Evolutionary conservation across 495 filamentous ascomycete species (phyloP), one percentile per base, ranked within the genome.

Genomic region (Aspergillus sclerotioniger): DNA sequence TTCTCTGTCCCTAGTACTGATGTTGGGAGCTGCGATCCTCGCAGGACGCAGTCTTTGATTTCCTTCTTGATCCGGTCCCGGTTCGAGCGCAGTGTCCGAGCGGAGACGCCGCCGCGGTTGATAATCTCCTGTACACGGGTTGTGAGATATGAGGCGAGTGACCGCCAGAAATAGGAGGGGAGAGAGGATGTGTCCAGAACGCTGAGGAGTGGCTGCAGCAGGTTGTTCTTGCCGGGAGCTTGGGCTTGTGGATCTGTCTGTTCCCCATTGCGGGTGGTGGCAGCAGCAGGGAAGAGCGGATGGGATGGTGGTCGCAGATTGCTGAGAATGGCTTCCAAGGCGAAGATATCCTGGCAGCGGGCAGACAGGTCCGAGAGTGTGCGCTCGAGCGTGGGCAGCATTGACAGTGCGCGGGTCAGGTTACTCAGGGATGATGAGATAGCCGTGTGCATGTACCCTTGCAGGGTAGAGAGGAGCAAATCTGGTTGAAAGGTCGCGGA

Each of bases 151-250:
- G 88, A 85, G 0, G 94, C 94, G 58, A 98, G 80, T 15, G 85
- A 86, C 25, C 94, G 80, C 89, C 93, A 98, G 76, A 95, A 98
- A 63, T 91, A 92, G 0, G 90, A 94, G 6, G 90, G 84, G 19
- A 99, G 76, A 0, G 90, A 92, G 0, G 88, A 82, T 0, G 92
- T 96, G 68, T 99, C 94, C 16, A 99, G 81, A 21, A 87, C 78
- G n/a, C 78, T 71, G 39, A 96, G 79, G 3, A 98, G 73, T 3
- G 87, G 88, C 25, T 84, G 81, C 2, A 96, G 76, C 61, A 96
- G 84, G 53, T 88, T 91, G 3, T 61, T 44, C 49, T 59, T 65
- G 39, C 31, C 25, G 5, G 25, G 25, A 46, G 12, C 31, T 31
- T 31, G 46, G 8, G 13, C 33, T 31, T 13, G 50, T 37, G 46